Evolutionary conservation across 371 early-diverging fungal species (phyloP).

Genomic region (Syncephalastrum monosporum): DNA sequence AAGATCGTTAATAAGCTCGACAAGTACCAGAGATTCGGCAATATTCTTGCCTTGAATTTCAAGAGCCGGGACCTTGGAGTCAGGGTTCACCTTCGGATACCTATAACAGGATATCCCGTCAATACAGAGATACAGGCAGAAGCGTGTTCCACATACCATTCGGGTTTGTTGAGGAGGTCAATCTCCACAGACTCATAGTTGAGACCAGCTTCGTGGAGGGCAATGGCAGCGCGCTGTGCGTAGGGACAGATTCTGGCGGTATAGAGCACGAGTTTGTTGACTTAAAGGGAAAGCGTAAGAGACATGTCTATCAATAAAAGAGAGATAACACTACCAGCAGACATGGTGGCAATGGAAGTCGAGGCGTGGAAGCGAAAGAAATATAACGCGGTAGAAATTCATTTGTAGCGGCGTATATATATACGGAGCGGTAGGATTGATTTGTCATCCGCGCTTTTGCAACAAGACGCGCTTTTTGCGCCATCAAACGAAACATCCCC

Average conservation of each 20-base stretch:
- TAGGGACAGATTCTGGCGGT: conserved; percentile 57
- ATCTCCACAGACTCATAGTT: conserved; percentile 52
- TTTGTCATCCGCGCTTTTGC: too few species aligned
- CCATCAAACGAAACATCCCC: too few species aligned
- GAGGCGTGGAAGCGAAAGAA: too few species aligned
- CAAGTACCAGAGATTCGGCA: conserved; percentile 53
- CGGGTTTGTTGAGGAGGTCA: conserved; percentile 64
- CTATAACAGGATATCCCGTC: conserved; percentile 8
- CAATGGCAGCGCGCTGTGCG: conserved; percentile 61
- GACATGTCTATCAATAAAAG: too few species aligned
- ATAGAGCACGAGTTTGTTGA: conserved; percentile 49
- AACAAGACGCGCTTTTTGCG: too few species aligned
- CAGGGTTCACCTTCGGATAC: conserved; percentile 53
- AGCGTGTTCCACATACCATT: conserved; percentile 35
- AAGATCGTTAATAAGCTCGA: conserved; percentile 50
- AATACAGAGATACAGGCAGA: not conserved
- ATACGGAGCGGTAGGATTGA: too few species aligned
- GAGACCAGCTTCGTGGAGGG: conserved; percentile 51
- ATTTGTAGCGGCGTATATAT: too few species aligned
- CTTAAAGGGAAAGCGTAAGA: not conserved
- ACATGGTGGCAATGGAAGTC: too few species aligned
- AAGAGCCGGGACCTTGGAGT: conserved; percentile 54
- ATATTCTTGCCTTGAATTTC: conserved; percentile 31
- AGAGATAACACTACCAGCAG: too few species aligned
- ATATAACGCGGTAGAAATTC: too few species aligned